Percentiles rank a stretch among this genome's conserved stretches.
These are phyloP conservation scores for Linnemannia elongata DNA, from an alignment of 192 early-diverging fungal genomes.

Conservation along the genomic window DNA sequence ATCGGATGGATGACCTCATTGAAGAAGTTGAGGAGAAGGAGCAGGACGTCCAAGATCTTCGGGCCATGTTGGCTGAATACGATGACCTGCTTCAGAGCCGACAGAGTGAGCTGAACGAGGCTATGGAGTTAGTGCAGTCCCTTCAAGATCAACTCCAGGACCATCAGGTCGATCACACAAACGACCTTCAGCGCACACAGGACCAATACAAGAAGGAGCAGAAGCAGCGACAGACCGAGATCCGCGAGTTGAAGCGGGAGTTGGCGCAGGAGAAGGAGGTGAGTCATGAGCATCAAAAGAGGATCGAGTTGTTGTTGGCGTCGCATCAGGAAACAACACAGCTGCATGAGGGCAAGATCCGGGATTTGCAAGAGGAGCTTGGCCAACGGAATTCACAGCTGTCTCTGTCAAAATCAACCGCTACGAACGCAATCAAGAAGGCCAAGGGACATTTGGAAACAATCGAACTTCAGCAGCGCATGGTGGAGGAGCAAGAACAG, in stretches of 20 bases:
- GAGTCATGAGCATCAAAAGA: slow-evolving; percentile 11
- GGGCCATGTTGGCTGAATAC: slow-evolving; percentile 17
- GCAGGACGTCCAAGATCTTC: slow-evolving; percentile 16
- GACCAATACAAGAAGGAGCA: slow-evolving; percentile 22
- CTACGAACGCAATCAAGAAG: slow-evolving; percentile 3
- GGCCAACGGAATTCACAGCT: slow-evolving; percentile 16
- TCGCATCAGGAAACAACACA: slow-evolving; percentile 27
- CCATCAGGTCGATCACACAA: not conserved
- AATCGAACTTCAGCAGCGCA: slow-evolving; percentile 21
- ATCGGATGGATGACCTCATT: slow-evolving; percentile 15
- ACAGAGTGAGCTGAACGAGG: slow-evolving; percentile 21
- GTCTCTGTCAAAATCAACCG: slow-evolving; percentile 15
- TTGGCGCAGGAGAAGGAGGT: slow-evolving; percentile 22
- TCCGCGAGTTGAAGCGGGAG: slow-evolving; percentile 13
- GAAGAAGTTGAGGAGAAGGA: slow-evolving; percentile 32
- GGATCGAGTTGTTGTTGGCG: slow-evolving; percentile 24
- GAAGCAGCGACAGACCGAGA: slow-evolving; percentile 13
- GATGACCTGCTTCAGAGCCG: slow-evolving; percentile 24
- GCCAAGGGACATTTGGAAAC: slow-evolving; percentile 3
- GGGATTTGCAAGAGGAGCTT: slow-evolving; percentile 31
- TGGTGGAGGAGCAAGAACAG: slow-evolving; percentile 36
- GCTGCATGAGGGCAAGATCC: slow-evolving; percentile 25
- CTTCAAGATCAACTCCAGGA: slow-evolving; percentile 32
- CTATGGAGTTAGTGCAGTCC: slow-evolving; percentile 14
- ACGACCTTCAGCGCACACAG: slow-evolving; percentile 4